Conservation (phyloP, 768 basidiomycete species). For the Kwoniella sp. region DNA sequence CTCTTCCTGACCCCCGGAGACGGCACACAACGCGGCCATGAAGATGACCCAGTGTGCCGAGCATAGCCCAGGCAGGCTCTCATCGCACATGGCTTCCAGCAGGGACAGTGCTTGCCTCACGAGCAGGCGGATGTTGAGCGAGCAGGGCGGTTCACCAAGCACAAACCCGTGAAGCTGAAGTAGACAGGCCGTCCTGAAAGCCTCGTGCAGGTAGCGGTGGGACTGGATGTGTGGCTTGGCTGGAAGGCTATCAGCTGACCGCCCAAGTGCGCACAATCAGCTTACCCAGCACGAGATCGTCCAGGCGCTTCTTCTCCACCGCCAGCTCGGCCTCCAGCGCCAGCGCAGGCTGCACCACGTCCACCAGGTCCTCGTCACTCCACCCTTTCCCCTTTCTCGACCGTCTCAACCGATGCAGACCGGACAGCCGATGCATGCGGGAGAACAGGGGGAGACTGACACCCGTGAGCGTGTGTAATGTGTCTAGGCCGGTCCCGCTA, state of each 20-base stretch:
- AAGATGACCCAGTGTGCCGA: constrained; percentile 40
- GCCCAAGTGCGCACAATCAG: background rate
- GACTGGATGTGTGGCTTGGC: constrained; percentile 27
- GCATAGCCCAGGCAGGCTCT: constrained; percentile 27
- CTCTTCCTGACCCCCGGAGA: constrained; percentile 9
- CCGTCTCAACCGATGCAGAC: constrained; percentile 17
- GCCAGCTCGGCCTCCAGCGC: constrained; percentile 22
- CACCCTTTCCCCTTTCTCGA: constrained; percentile 16
- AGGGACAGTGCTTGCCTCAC: constrained; percentile 32
- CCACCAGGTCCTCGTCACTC: constrained; percentile 30
- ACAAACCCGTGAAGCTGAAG: constrained; percentile 26
- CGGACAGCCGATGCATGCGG: constrained; percentile 29
- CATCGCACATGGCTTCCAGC: constrained; percentile 34
- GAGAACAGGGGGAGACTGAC: constrained; percentile 25
- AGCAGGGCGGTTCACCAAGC: constrained; percentile 26
- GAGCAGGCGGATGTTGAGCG: constrained; percentile 27
- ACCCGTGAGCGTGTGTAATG: constrained; percentile 34
- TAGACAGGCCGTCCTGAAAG: constrained; percentile 31
- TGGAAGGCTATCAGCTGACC: background rate
- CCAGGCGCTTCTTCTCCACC: constrained; percentile 25
- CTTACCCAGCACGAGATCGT: constrained; percentile 23
- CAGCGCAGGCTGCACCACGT: constrained; percentile 21
- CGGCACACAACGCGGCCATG: constrained; percentile 22
- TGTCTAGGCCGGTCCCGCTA: constrained; percentile 16
- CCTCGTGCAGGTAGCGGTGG: constrained; percentile 41